A percentile compares a stretch with the other conserved stretches of the same genome.
These are phyloP conservation scores for Termitomyces sp. DNA, from an alignment of 768 basidiomycete genomes.

Conservation along the genomic window DNA sequence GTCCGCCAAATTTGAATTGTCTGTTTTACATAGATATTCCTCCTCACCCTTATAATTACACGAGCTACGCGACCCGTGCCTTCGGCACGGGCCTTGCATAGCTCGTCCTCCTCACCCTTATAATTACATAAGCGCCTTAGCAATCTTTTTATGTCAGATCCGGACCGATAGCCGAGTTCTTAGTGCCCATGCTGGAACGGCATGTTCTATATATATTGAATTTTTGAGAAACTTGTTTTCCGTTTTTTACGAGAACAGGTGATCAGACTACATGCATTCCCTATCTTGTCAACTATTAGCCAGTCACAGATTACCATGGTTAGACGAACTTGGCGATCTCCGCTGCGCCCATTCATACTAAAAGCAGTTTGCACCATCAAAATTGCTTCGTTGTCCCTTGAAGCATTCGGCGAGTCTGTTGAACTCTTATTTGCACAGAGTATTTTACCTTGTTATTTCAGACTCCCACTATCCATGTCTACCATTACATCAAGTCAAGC, in stretches of 20 bases:
- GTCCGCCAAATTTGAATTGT: neutral
- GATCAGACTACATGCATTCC: neutral
- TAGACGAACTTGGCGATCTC: neutral
- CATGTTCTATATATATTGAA: neutral
- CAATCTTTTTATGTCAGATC: neutral
- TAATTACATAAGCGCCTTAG: neutral
- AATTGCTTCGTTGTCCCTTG: neutral
- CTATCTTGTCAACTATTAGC: neutral
- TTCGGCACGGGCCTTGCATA: too few relatives aligned
- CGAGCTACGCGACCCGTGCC: too few relatives aligned
- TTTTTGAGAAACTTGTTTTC: neutral
- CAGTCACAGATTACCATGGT: neutral
- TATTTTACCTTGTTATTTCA: neutral
- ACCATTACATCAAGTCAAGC: conserved; percentile 22
- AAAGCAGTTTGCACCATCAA: neutral
- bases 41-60: neutral
- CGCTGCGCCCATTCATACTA: neutral
- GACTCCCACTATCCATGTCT: conserved; percentile 13
- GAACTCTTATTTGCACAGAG: neutral
- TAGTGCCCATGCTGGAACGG: neutral
- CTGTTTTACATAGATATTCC: neutral
- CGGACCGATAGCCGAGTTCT: neutral
- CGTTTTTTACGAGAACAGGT: neutral
- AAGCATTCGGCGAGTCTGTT: neutral
- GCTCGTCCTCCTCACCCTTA: too few relatives aligned